Evolutionary conservation across 768 basidiomycete species (phyloP), one percentile per base, ranked within the genome.

Genomic region (Tephrocybe rancida): DNA sequence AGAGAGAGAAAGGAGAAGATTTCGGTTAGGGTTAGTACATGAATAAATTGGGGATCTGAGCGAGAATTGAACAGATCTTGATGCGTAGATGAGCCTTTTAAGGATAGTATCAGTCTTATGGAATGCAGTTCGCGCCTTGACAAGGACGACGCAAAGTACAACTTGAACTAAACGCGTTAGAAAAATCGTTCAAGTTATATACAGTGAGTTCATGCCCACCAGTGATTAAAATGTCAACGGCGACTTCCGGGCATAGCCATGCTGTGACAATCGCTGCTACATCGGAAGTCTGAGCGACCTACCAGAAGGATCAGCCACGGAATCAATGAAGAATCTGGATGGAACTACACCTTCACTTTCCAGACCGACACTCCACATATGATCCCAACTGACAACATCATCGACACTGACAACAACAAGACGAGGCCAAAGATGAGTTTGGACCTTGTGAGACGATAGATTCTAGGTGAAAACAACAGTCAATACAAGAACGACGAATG

Each of bases 31-130:
- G n/a, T n/a, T n/a, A n/a, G n/a, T n/a, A n/a, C n/a, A n/a, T n/a
- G n/a, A n/a, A n/a, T n/a, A n/a, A n/a, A n/a, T n/a, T n/a, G n/a
- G n/a, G n/a, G n/a, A n/a, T n/a, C n/a, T n/a, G n/a, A n/a, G n/a
- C n/a, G n/a, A n/a, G n/a, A n/a, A n/a, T n/a, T n/a, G n/a, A n/a
- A n/a, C n/a, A n/a, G n/a, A n/a, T n/a, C n/a, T n/a, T n/a, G 72
- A 65, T 21, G 65, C 67, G 19, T 69, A 66, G 38, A 73, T 71
- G 3, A 73, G 62, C 16, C 68, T 61, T 38, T 70, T 72, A 18
- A 73, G 54, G 21, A 72, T 56, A 1, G 61, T 66, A 50, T 76
- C 69, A 14, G 66, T 70, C 45, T 50, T 68, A 9, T 56, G 61
- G 46, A 70, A 69, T 14, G 72, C 72, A 22, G 70, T 73, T 44